Evolutionary conservation across 495 filamentous ascomycete genomes (phyloP).

Genomic region (Xylaria venustula): DNA sequence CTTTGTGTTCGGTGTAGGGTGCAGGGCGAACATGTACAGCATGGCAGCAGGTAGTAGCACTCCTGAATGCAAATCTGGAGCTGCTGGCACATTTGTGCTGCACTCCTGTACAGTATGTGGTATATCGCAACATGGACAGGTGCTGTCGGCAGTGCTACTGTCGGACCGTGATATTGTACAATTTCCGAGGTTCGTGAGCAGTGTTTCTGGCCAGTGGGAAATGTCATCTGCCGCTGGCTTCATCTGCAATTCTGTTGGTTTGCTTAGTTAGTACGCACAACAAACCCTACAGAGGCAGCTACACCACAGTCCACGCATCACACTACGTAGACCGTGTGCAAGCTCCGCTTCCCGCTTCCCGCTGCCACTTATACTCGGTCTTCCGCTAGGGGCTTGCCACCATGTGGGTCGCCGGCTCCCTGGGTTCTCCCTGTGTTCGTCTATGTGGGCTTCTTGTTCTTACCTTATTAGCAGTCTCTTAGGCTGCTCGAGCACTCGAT

Average conservation of each 20-base stretch:
- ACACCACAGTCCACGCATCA: too few species aligned
- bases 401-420: not conserved
- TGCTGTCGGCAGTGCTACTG: not conserved
- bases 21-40: too few species aligned
- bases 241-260: not conserved
- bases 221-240: not conserved
- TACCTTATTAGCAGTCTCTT: conserved; percentile 9
- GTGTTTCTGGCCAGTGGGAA: not conserved
- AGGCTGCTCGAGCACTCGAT: conserved; percentile 20
- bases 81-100: too few species aligned
- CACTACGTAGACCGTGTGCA: not conserved
- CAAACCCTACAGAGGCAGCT: too few species aligned
- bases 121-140: not conserved
- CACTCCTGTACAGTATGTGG: not conserved
- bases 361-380: not conserved
- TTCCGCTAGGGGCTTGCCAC: not conserved
- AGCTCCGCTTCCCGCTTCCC: conserved; percentile 8
- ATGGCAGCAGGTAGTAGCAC: too few species aligned
- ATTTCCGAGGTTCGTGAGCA: not conserved
- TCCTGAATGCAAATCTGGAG: too few species aligned
- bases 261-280: too few species aligned
- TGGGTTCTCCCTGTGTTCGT: not conserved
- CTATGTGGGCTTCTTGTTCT: not conserved
- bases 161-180: not conserved
- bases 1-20: too few species aligned